These are phyloP conservation scores for Blastomyces emzantsi DNA, from an alignment of 2,329 filamentous ascomycete genomes.

Conservation along the genomic window DNA sequence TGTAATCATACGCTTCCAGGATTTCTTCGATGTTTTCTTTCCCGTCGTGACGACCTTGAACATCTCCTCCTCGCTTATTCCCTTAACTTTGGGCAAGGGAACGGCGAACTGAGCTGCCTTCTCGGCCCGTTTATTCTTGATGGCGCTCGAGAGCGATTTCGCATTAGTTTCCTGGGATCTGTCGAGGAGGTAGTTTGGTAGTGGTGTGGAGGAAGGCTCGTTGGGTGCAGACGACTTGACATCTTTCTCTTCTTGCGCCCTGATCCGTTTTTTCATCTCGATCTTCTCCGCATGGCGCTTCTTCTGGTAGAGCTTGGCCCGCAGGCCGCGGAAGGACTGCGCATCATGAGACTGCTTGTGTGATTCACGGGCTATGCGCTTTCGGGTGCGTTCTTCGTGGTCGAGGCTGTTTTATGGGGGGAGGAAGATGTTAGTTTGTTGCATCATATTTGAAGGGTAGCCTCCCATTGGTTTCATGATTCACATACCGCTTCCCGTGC, in stretches of 20 bases:
- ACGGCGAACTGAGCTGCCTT: constrained; percentile 92
- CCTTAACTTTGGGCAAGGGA: constrained; percentile 85
- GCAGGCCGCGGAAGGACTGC: constrained; percentile 83
- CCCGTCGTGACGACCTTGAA: constrained; percentile 95
- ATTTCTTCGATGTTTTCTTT: constrained; percentile 86
- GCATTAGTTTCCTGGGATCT: constrained; percentile 59
- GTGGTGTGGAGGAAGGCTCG: constrained; percentile 68
- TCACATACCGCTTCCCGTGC: constrained; percentile 41
- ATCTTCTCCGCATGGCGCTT: constrained; percentile 96
- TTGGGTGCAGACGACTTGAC: constrained; percentile 74
- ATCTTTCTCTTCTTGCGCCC: constrained; percentile 90
- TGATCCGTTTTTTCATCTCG: constrained; percentile 92
- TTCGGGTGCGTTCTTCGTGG: constrained; percentile 81
- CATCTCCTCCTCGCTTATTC: constrained; percentile 93
- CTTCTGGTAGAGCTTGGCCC: constrained; percentile 89
- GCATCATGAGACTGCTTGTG: constrained; percentile 84
- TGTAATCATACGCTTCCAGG: constrained; percentile 57
- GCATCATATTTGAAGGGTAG: not conserved
- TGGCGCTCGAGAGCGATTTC: constrained; percentile 70
- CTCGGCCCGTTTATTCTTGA: constrained; percentile 92
- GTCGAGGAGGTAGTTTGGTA: constrained; percentile 91
- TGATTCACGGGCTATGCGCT: constrained; percentile 76
- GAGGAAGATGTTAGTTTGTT: constrained; percentile 23
- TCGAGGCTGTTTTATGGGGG: constrained; percentile 49
- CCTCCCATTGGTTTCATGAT: not conserved